These are phyloP conservation scores for Saussurea involucrata DNA, from an alignment of 129 eudicot genomes.

Conservation along the genomic window DNA sequence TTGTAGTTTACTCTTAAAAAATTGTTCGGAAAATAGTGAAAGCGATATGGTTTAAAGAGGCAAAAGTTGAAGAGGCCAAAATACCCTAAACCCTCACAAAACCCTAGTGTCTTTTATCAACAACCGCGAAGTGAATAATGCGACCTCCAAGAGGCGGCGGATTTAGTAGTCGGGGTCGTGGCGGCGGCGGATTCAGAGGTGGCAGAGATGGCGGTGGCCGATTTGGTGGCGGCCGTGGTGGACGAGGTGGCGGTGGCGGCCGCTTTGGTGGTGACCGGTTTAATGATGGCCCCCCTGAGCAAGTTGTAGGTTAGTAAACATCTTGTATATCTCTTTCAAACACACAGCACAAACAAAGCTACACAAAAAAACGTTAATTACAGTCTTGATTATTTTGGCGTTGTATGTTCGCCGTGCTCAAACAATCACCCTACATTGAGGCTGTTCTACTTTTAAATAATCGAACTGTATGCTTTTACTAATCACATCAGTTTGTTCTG, in stretches of 20 bases:
- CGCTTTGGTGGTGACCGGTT: constrained; percentile 34
- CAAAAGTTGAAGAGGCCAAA: not conserved
- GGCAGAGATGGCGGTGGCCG: constrained; percentile 50
- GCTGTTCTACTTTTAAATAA: not conserved
- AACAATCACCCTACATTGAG: not conserved
- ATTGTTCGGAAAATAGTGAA: not conserved
- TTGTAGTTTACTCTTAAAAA: not conserved
- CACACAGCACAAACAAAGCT: not conserved
- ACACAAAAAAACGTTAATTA: not conserved
- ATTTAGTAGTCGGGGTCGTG: constrained; percentile 33
- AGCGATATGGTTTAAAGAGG: constrained; percentile 10
- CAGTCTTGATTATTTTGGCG: not conserved
- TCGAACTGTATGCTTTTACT: not conserved
- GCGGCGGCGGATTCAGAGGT: constrained; percentile 37
- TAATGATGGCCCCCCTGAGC: constrained; percentile 61
- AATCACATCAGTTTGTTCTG: not conserved
- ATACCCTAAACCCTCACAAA: constrained; percentile 30
- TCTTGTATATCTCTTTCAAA: not conserved
- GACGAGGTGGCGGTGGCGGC: constrained; percentile 13
- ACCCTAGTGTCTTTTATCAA: constrained; percentile 39
- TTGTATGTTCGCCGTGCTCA: too few species aligned
- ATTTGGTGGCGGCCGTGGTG: constrained; percentile 23
- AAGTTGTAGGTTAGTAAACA: constrained; percentile 48
- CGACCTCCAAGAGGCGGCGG: constrained; percentile 60
- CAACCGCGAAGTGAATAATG: constrained; percentile 44